Evolutionary conservation across 148 eudicot species (phyloP).

Genomic region (Cornus suecica): DNA sequence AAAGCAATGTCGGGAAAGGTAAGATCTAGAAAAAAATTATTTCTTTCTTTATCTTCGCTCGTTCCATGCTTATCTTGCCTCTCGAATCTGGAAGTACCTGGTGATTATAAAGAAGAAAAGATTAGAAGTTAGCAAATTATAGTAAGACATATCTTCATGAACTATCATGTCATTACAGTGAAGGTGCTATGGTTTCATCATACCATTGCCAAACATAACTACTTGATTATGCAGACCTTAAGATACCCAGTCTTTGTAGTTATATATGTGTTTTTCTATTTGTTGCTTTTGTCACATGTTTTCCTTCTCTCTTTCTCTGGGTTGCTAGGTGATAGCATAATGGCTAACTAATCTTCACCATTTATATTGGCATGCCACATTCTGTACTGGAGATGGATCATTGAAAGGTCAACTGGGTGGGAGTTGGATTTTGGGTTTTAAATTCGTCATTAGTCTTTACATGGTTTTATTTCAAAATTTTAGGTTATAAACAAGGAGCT

Average conservation of each 20-base stretch:
- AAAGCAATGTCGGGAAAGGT: slow-evolving; percentile 98
- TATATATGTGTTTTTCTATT: neutral
- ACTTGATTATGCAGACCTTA: neutral
- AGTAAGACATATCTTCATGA: neutral
- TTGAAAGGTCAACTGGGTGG: too few species aligned
- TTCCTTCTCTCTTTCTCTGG: neutral
- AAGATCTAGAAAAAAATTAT: slow-evolving; percentile 3
- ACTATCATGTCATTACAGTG: neutral
- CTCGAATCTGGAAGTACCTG: neutral
- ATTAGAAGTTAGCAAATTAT: neutral
- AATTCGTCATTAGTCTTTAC: too few species aligned
- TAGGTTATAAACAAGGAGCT: too few species aligned
- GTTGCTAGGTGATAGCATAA: neutral
- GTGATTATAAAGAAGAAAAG: too few species aligned
- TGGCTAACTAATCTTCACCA: neutral
- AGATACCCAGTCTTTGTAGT: neutral
- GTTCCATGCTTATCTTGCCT: neutral
- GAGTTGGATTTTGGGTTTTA: too few species aligned
- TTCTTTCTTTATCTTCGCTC: neutral
- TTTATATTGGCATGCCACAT: neutral
- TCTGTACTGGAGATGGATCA: neutral
- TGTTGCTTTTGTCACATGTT: neutral
- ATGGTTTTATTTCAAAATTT: too few species aligned
- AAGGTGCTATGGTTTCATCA: neutral
- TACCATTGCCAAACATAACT: neutral